Percentiles rank a stretch among this genome's conserved stretches.
Conservation (phyloP, 2,329 filamentous ascomycete genomes). For the Trichoderma simmonsii region DNA sequence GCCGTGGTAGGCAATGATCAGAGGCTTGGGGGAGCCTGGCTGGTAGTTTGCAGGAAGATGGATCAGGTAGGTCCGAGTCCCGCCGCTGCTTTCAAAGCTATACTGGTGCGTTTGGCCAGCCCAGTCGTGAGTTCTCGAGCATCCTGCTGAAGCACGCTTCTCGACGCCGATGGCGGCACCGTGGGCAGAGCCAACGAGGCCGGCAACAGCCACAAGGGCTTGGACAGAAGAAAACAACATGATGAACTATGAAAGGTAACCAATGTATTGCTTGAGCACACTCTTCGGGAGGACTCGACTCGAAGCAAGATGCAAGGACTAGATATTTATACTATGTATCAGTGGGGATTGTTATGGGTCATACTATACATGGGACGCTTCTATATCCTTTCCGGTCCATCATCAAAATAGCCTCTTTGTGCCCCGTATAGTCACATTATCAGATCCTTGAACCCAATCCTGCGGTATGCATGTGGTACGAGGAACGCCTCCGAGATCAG, state of each 20-base stretch:
- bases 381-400: not conserved
- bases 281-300: not conserved
- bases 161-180: not conserved
- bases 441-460: not conserved
- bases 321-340: not conserved
- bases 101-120: conserved; percentile 24
- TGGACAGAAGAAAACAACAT: not conserved
- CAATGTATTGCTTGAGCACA: not conserved
- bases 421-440: not conserved
- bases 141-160: conserved; percentile 19
- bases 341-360: not conserved
- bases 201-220: not conserved
- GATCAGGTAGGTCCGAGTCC: conserved; percentile 22
- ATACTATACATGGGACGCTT: not conserved
- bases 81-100: conserved; percentile 25
- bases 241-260: not conserved
- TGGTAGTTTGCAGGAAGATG: conserved; percentile 33
- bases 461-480: not conserved
- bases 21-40: conserved; percentile 32
- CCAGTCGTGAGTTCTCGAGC: conserved; percentile 23
- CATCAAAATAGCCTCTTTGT: not conserved
- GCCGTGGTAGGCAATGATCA: conserved; percentile 49
- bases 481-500: not conserved
- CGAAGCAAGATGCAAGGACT: not conserved
- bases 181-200: not conserved